Evolutionary conservation across 2,329 filamentous ascomycete genomes (phyloP), one percentile per base, ranked within the genome.

Genomic region (Aspergillus jensenii): DNA sequence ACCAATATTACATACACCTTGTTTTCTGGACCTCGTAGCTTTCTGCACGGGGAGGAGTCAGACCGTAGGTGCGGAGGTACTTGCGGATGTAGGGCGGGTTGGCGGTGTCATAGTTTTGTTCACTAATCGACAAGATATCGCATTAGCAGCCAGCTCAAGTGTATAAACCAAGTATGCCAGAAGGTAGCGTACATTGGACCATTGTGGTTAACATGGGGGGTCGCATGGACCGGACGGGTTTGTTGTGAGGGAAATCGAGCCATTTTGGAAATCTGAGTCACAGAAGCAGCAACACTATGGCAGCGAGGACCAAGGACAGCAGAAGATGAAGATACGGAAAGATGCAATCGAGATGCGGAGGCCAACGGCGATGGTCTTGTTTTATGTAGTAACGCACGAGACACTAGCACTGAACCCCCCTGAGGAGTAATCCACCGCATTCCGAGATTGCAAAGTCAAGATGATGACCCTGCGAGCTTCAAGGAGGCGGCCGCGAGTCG

Each of bases 391-490:
- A 55, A 46, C 27, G 33, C 43, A 9, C 63, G 48, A 40, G 51
- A 66, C 61, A 65, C 65, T 67, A 70, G 56, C 62, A 71, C 70
- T 70, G 67, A 61, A 62, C 57, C 62, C 68, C 70, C 67, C 66
- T 72, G 70, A 66, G 65, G 52, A 67, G 59, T 65, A 65, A 64
- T 67, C 68, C 68, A 70, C 61, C 64, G 62, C 68, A 71, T 72
- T 62, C 69, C 79, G 66, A 81, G 79, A 60, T 83, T 82, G 60
- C 89, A 91, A 70, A 86, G 84, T 59, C 39, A 50, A 43, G 54
- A 43, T 37, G 56, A 51, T 31, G 40, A 44, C 33, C 50, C 60
- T 53, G 61, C 59, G 59, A 64, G 64, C 56, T 63, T 62, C 57
- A 57, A 61, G 54, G 57, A 65, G 58, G 63, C 55, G 43, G 61